Percentiles rank a stretch among this genome's conserved stretches.
Conservation (phyloP, 805 yeast genomes). For the Kodamaea sagamina region DNA sequence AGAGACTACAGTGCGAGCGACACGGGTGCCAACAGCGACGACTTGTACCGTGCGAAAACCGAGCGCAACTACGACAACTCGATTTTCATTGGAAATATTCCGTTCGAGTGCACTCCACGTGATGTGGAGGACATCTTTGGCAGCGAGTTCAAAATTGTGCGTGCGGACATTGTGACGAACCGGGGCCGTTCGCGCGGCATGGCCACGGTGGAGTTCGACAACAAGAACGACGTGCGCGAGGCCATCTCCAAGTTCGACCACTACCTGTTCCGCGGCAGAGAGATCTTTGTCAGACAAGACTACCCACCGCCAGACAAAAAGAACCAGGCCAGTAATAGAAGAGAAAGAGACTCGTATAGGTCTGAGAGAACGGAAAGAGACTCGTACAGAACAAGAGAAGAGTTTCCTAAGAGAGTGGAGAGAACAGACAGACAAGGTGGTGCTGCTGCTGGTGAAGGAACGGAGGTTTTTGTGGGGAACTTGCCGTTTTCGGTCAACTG, state of each 20-base stretch:
- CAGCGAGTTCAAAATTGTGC: slow-evolving; percentile 51
- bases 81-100: slow-evolving; percentile 72
- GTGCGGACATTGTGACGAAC: slow-evolving; percentile 80
- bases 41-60: slow-evolving; percentile 33
- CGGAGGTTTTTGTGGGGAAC: slow-evolving; percentile 76
- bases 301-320: slow-evolving; percentile 71
- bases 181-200: slow-evolving; percentile 84
- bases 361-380: slow-evolving; percentile 28
- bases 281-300: slow-evolving; percentile 86
- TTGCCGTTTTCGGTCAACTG: slow-evolving; percentile 80
- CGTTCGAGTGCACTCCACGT: slow-evolving; percentile 60
- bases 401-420: slow-evolving; percentile 7
- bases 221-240: slow-evolving; percentile 60
- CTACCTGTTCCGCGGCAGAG: slow-evolving; percentile 66
- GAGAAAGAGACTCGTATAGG: slow-evolving; percentile 15
- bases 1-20: slow-evolving; percentile 22
- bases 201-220: slow-evolving; percentile 86
- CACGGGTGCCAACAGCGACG: slow-evolving; percentile 35
- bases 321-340: slow-evolving; percentile 18
- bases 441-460: slow-evolving; percentile 24
- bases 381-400: slow-evolving; percentile 21
- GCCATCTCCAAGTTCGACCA: slow-evolving; percentile 76
- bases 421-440: slow-evolving; percentile 17
- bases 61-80: slow-evolving; percentile 67
- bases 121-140: slow-evolving; percentile 62